Evolutionary conservation across 805 yeast genomes (phyloP).

Genomic region (Lachancea waltii): DNA sequence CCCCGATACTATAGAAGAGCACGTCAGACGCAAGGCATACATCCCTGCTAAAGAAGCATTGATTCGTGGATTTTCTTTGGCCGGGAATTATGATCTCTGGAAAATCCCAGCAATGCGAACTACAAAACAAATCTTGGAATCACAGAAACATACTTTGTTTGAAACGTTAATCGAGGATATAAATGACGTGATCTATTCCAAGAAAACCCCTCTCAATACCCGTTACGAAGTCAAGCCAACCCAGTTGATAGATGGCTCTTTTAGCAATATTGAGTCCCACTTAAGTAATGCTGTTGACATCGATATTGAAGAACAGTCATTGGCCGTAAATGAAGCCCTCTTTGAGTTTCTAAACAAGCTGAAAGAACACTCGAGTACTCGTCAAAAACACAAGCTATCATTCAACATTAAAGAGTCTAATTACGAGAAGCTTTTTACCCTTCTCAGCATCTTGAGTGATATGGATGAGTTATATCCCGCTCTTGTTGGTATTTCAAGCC

Average conservation of each 20-base stretch:
- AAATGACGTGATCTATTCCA: constrained; percentile 59
- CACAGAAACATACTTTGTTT: constrained; percentile 55
- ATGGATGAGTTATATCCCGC: constrained; percentile 57
- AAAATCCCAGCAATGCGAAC: constrained; percentile 47
- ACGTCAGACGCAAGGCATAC: constrained; percentile 65
- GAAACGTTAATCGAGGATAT: constrained; percentile 74
- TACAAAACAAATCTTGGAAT: constrained; percentile 45
- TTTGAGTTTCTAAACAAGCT: constrained; percentile 33
- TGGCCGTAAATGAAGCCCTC: constrained; percentile 33
- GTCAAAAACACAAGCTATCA: neutral
- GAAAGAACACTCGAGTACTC: constrained; percentile 8
- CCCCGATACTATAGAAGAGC: constrained; percentile 59
- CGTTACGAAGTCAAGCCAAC: constrained; percentile 21
- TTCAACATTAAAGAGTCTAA: constrained; percentile 26
- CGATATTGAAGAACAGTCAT: constrained; percentile 47
- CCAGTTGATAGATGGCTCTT: constrained; percentile 23
- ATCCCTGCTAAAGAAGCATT: constrained; percentile 56
- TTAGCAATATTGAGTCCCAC: constrained; percentile 46
- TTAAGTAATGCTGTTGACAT: constrained; percentile 51
- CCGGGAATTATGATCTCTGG: constrained; percentile 51
- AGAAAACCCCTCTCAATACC: constrained; percentile 24
- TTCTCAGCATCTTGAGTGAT: constrained; percentile 53
- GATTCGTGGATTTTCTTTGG: constrained; percentile 38
- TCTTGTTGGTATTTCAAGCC: constrained; percentile 45
- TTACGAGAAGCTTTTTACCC: constrained; percentile 35